Base-by-base conservation (phyloP, 2,329 filamentous ascomycete species). In the Arthrinium phaeospermum region DNA sequence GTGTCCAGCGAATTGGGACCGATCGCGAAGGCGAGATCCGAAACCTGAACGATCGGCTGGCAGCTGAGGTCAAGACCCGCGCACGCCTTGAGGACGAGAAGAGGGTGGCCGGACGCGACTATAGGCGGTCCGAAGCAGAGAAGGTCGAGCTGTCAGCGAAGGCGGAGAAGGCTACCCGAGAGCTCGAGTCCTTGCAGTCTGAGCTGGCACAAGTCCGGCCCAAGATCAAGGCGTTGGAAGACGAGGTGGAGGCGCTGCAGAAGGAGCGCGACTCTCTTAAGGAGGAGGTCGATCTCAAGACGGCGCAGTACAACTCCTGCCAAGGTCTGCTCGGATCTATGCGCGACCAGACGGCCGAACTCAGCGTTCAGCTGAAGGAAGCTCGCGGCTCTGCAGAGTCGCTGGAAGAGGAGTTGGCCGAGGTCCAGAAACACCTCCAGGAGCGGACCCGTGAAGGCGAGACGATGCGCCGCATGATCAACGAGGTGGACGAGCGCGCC, bases 401-500 rank as follows among this genome's bases (percentile, higher is more conserved):
- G 72, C 85, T 98, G 0, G 96, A 98, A 79, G 96, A 99, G 82
- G 96, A 99, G 81, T 87, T 98, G 0, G 90, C 91, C 0, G 96
- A 99, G 82, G 92, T 95, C 3, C 95, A 97, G 80, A 90, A 94
- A 72, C 89, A 98, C 73, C 88, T 99, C 2, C 91, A 90, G 70
- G 96, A 99, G 82, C 91, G 96, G 37, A 96, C 94, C 4, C 91
- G 96, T 61, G 96, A 99, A 83, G 94, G 91, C 37, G 96, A 98
- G 84, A 98, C 94, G 0, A 98, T 99, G 95, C 91, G 96, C 46
- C 88, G 95, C 68, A 87, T 98, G 73, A 86, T 99, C 16, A 92
- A 92, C 22, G 96, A 98, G 75, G 94, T 95, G 12, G 94, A 98
- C 80, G 90, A 93, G 73, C 89, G 94, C 13, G 91, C 95, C 1